phyloP scores from a whole-genome alignment of 208 protist species.

The Porcisia hertigi region DNA sequence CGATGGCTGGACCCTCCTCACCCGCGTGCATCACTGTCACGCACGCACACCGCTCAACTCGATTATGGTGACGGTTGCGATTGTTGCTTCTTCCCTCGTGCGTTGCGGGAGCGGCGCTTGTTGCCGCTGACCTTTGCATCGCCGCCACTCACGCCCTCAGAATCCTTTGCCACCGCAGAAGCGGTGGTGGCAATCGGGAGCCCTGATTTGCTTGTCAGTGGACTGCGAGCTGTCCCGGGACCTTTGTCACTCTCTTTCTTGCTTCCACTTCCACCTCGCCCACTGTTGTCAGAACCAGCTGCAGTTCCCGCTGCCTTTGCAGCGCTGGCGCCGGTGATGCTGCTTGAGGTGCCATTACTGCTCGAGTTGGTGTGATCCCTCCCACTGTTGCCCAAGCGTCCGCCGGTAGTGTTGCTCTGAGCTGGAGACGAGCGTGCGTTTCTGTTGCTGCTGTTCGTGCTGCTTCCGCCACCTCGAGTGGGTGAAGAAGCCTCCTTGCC shows the following conservation, averaged over 20 bases:
- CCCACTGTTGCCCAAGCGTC: slow-evolving; percentile 4
- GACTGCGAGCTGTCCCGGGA: not conserved
- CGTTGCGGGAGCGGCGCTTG: slow-evolving; percentile 11
- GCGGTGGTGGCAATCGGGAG: not conserved
- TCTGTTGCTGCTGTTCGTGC: not conserved
- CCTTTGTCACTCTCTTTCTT: not conserved
- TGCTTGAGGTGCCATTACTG: not conserved
- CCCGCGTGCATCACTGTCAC: not conserved
- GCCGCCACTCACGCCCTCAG: not conserved
- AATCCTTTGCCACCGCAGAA: not conserved
- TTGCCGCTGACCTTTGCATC: not conserved
- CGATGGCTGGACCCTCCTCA: not conserved
- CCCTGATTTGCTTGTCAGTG: not conserved
- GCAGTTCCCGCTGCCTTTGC: not conserved
- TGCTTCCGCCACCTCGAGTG: not conserved
- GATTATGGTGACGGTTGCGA: not conserved
- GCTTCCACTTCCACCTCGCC: slow-evolving; percentile 5
- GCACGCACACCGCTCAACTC: slow-evolving; percentile 1
- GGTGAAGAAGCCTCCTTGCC: not conserved
- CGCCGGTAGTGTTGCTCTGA: not conserved
- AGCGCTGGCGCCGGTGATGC: not conserved
- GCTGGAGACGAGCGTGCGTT: not conserved
- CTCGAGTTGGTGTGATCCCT: not conserved
- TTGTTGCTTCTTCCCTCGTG: slow-evolving; percentile 3
- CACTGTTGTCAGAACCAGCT: not conserved